Conservation (phyloP, 345 rosid genomes). For the Xanthoceras sorbifolium region DNA sequence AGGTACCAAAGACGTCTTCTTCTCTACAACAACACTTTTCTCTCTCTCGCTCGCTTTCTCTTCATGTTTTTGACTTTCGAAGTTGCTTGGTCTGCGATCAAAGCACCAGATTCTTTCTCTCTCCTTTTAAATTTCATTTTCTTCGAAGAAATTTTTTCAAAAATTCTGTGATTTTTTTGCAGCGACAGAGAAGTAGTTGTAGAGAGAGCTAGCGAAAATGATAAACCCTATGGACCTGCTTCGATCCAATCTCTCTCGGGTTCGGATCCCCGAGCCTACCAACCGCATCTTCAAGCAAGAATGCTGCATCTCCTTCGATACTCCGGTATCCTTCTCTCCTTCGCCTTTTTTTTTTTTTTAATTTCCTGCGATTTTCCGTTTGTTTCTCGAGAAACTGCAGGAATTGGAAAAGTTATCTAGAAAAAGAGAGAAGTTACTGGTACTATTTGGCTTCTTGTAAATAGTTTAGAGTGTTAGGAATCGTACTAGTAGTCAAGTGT, state of each 20-base stretch:
- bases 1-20: not conserved
- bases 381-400: conserved; percentile 19
- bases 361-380: not conserved
- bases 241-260: conserved; percentile 93
- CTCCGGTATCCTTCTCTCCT: conserved; percentile 56
- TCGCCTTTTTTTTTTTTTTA: not conserved
- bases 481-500: not conserved
- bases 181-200: not conserved
- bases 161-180: not conserved
- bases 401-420: not conserved
- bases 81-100: not conserved
- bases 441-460: not conserved
- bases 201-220: not conserved
- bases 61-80: not conserved
- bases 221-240: conserved; percentile 72
- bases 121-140: not conserved
- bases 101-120: not conserved
- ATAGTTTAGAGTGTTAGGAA: not conserved
- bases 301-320: conserved; percentile 93
- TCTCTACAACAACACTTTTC: not conserved
- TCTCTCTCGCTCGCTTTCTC: not conserved
- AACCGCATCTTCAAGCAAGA: conserved; percentile 96
- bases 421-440: not conserved
- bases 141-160: not conserved
- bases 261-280: conserved; percentile 98